Percentiles rank a stretch among this genome's conserved stretches.
Evolutionary conservation across 2,329 filamentous ascomycete species (phyloP).

Genomic region (Thyridium curvatum): DNA sequence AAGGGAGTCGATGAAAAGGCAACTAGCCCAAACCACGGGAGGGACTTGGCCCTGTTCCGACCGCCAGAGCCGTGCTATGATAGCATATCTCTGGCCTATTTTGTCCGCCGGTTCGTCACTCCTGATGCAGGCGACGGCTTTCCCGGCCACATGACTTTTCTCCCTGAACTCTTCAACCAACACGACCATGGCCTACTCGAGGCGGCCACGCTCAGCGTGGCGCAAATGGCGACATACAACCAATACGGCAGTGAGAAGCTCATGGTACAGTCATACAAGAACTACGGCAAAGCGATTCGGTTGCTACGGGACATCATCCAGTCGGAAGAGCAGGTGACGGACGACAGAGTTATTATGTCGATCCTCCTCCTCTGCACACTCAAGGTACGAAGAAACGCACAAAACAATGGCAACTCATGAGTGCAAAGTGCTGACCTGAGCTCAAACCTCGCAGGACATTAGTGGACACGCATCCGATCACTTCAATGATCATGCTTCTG

Average conservation of each 20-base stretch:
- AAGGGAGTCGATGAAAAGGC: too few relatives aligned
- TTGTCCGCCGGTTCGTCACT: constrained; percentile 24
- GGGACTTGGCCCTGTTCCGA: constrained; percentile 1
- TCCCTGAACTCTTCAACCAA: constrained; percentile 19
- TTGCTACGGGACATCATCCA: constrained; percentile 19
- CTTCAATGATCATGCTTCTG: constrained; percentile 21
- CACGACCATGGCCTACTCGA: constrained; percentile 16
- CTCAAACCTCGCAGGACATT: constrained; percentile 15
- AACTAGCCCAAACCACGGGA: too few relatives aligned
- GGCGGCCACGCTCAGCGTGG: constrained; percentile 22
- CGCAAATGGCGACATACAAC: constrained; percentile 25
- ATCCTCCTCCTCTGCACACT: constrained; percentile 22
- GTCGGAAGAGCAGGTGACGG: constrained; percentile 14
- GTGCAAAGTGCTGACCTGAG: too few relatives aligned
- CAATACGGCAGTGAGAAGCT: constrained; percentile 20
- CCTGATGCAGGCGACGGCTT: constrained; percentile 20
- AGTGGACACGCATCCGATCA: constrained; percentile 21
- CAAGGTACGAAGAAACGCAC: constrained; percentile 12
- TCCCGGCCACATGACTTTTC: constrained; percentile 23
- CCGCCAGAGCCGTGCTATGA: constrained; percentile 13
- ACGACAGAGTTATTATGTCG: constrained; percentile 22
- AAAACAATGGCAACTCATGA: too few relatives aligned
- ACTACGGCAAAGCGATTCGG: constrained; percentile 17
- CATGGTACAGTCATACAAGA: constrained; percentile 17
- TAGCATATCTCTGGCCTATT: constrained; percentile 23